phyloP scores from a whole-genome alignment of 129 eudicot genomes.

The Tanacetum coccineum region DNA sequence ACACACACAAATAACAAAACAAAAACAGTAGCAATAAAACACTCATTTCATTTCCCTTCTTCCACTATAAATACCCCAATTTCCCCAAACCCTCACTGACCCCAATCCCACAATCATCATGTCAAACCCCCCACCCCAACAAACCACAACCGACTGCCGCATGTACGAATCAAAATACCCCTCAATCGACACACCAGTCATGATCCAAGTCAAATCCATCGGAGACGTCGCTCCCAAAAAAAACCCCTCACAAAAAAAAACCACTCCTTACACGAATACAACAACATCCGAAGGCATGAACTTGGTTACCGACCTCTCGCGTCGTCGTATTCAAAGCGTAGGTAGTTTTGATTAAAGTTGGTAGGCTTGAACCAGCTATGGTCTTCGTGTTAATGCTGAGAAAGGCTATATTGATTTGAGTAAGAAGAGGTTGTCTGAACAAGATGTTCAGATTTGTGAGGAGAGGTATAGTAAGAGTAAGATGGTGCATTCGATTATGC shows the following conservation, averaged over 20 bases:
- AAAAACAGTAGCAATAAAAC: not conserved
- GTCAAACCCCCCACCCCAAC: constrained; percentile 26
- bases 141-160: constrained; percentile 43
- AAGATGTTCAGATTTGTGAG: constrained; percentile 56
- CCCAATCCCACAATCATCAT: not conserved
- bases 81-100: constrained; percentile 25
- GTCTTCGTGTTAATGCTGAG: constrained; percentile 65
- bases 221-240: no score
- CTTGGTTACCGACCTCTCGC: constrained; percentile 62
- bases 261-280: constrained; percentile 58
- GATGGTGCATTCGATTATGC: constrained; percentile 75
- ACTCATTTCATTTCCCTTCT: not conserved
- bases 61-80: constrained; percentile 13
- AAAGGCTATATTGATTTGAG: constrained; percentile 74
- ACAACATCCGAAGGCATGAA: constrained; percentile 75
- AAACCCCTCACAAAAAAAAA: no score
- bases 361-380: constrained; percentile 75
- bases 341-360: constrained; percentile 64
- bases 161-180: constrained; percentile 52
- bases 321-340: constrained; percentile 72
- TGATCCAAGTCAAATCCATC: constrained; percentile 57
- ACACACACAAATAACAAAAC: not conserved
- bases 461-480: constrained; percentile 67
- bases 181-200: constrained; percentile 55
- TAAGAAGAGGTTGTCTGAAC: constrained; percentile 62